These are phyloP conservation scores for Pseudogymnoascus sp. DNA, from an alignment of 2,329 filamentous ascomycete genomes.

Conservation along the genomic window DNA sequence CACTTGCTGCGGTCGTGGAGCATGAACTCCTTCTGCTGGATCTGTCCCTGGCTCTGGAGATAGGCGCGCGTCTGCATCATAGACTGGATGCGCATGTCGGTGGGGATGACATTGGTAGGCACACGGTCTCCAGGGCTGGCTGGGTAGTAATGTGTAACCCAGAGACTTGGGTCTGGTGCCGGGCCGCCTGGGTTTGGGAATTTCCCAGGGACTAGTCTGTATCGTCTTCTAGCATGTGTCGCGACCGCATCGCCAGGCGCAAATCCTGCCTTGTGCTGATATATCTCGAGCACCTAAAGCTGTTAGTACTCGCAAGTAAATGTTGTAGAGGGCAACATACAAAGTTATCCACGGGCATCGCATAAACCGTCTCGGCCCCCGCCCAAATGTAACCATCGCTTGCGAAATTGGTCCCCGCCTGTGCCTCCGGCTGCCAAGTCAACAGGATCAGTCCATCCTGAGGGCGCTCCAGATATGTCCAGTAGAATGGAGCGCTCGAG, in stretches of 20 bases:
- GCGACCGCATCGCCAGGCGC: conserved; percentile 68
- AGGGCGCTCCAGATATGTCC: conserved; percentile 83
- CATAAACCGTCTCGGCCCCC: conserved; percentile 59
- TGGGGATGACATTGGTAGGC: conserved; percentile 59
- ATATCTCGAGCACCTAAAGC: conserved; percentile 76
- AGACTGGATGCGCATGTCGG: conserved; percentile 53
- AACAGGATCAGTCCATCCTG: conserved; percentile 76
- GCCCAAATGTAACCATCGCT: conserved; percentile 93
- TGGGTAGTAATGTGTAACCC: conserved; percentile 85
- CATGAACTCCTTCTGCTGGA: conserved; percentile 91
- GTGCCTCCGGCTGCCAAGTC: conserved; percentile 78
- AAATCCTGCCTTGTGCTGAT: conserved; percentile 75
- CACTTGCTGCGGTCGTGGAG: conserved; percentile 82
- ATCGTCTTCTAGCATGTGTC: conserved; percentile 74
- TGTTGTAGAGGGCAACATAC: not conserved
- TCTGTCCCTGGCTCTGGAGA: conserved; percentile 69
- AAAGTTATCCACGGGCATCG: conserved; percentile 11
- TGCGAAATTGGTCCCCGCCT: conserved; percentile 66
- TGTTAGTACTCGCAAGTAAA: conserved; percentile 14
- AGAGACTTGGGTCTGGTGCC: conserved; percentile 72
- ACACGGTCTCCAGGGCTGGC: conserved; percentile 68
- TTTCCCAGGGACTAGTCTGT: conserved; percentile 71
- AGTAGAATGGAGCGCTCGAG: conserved; percentile 80
- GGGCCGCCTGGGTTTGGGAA: conserved; percentile 62
- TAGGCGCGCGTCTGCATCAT: conserved; percentile 56